These are phyloP conservation scores for Globisporangium middletonii DNA, from an alignment of 352 stramenopile genomes.

Conservation along the genomic window DNA sequence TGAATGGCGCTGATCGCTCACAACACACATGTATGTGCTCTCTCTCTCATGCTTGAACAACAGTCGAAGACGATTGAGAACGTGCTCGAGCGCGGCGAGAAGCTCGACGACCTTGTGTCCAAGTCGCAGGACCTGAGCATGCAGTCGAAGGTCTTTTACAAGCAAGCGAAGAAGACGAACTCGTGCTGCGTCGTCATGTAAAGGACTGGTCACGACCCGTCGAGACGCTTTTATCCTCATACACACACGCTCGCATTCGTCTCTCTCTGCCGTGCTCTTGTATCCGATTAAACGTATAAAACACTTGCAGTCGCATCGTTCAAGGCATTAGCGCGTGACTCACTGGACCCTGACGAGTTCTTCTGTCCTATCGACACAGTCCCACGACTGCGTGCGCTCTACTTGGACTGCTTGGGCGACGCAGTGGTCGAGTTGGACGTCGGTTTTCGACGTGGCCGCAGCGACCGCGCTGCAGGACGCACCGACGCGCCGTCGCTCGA, in stretches of 20 bases:
- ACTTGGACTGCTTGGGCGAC: slow-evolving; percentile 26
- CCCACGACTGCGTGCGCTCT: slow-evolving; percentile 9
- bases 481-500: slow-evolving; percentile 37
- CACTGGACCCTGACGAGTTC: not conserved
- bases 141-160: slow-evolving; percentile 99
- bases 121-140: slow-evolving; percentile 97
- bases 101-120: slow-evolving; percentile 98
- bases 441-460: slow-evolving; percentile 49
- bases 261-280: not conserved
- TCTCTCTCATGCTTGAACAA: too few species aligned
- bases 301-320: not conserved
- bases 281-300: not conserved
- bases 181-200: slow-evolving; percentile 95
- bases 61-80: slow-evolving; percentile 99
- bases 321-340: not conserved
- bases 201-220: slow-evolving; percentile 8
- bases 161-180: slow-evolving; percentile 99
- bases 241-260: not conserved
- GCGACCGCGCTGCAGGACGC: slow-evolving; percentile 35
- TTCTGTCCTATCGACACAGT: not conserved
- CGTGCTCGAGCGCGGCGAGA: slow-evolving; percentile 97
- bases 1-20: too few species aligned
- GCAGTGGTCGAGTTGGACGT: slow-evolving; percentile 20
- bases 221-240: not conserved
- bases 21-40: too few species aligned